These are phyloP conservation scores for Nicotiana otophora DNA, from an alignment of 257 asterid genomes.

Conservation along the genomic window DNA sequence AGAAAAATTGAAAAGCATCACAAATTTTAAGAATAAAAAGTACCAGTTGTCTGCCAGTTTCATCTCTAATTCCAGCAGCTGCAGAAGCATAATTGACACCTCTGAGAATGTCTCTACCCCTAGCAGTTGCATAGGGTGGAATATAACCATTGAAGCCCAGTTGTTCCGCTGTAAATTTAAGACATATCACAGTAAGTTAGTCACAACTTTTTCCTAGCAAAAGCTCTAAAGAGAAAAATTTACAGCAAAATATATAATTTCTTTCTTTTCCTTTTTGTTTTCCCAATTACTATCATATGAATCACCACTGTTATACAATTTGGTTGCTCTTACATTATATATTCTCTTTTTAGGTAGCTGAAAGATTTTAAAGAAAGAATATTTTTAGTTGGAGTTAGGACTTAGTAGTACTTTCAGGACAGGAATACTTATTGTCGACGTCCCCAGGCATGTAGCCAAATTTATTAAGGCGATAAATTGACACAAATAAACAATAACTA, in stretches of 20 bases:
- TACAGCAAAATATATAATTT: too few species aligned
- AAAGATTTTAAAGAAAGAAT: background rate
- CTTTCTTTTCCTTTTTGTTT: background rate
- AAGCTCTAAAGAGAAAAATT: too few species aligned
- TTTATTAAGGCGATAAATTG: background rate
- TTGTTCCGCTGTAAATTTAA: conserved; percentile 23
- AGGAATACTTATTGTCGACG: too few species aligned
- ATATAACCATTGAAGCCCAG: conserved; percentile 30
- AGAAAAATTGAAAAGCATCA: background rate
- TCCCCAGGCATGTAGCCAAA: background rate
- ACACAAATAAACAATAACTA: too few species aligned
- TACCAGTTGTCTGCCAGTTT: conserved; percentile 30
- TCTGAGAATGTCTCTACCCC: conserved; percentile 17
- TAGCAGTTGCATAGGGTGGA: conserved; percentile 36
- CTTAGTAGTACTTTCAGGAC: too few species aligned
- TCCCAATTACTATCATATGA: background rate
- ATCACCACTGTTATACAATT: background rate
- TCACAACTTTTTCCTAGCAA: background rate
- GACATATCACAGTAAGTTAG: background rate
- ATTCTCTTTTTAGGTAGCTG: background rate
- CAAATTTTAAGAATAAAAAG: background rate
- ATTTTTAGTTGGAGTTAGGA: background rate
- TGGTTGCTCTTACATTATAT: background rate
- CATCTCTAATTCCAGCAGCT: conserved; percentile 36
- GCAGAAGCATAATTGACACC: conserved; percentile 57